Conservation (phyloP, 78 protist species). For the Dictyostelium firmibasis region DNA sequence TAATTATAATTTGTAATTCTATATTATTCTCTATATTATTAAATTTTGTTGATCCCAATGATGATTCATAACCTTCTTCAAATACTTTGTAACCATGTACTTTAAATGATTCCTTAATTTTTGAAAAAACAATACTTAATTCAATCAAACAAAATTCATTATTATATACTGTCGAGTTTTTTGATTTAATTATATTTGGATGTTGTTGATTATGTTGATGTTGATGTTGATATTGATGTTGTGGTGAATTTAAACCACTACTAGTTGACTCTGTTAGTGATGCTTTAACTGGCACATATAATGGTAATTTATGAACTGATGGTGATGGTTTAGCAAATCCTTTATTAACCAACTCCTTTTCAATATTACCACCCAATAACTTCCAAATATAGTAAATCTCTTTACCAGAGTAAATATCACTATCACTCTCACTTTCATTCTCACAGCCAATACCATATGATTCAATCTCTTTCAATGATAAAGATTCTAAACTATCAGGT, state of each 20-base stretch:
- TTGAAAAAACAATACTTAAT: not conserved
- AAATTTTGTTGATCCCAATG: not conserved
- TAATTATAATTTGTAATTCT: conserved; percentile 11
- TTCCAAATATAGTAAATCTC: conserved; percentile 70
- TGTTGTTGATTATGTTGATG: not conserved
- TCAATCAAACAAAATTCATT: conserved; percentile 16
- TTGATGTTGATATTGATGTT: not conserved
- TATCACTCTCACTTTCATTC: not conserved
- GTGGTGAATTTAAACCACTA: not conserved
- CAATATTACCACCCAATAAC: conserved; percentile 61
- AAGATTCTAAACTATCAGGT: conserved; percentile 40
- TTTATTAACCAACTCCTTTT: conserved; percentile 34
- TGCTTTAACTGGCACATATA: conserved; percentile 38
- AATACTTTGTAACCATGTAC: not conserved
- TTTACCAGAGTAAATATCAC: conserved; percentile 19
- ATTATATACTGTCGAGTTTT: conserved; percentile 8
- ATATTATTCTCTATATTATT: not conserved
- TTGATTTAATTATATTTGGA: conserved; percentile 37
- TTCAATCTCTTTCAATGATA: not conserved
- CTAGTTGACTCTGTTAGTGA: not conserved
- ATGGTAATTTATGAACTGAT: conserved; percentile 68
- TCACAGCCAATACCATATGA: not conserved
- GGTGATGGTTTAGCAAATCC: conserved; percentile 58
- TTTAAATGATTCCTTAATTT: not conserved
- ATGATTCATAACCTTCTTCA: not conserved